Evolutionary conservation across 176 grass and related monocot species (phyloP), one percentile per base, ranked within the genome.

Genomic region (Olyra latifolia): DNA sequence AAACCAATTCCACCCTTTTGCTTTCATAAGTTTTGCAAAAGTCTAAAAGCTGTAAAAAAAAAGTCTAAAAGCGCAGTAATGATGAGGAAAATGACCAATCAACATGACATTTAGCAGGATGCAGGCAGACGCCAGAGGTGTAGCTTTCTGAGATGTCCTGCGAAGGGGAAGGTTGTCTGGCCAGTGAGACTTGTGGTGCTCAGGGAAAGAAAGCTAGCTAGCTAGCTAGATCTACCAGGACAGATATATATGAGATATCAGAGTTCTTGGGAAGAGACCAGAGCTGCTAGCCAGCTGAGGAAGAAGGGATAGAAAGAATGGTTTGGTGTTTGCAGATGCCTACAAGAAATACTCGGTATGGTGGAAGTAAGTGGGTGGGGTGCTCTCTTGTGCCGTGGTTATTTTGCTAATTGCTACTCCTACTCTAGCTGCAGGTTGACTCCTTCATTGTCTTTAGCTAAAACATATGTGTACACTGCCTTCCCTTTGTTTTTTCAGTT

Each of bases 221-320:
- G 4, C 32, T 35, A 35, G 75, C 58, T 49, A 77, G 75, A 77
- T 77, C 75, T 77, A 15, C 16, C 24, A 62, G 47, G 42, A 22
- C 58, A 61, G 12, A 53, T 10, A 75, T 17, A 48, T 62, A 48
- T 35, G 29, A 22, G 27, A 35, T 2, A 35, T 35, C 32, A 35
- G 32, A 35, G 32, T 35, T 35, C 25, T 11, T 48, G 41, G 74
- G 38, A 61, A 62, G 24, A 77, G 75, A 16, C 10, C 75, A 62
- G 25, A n/a, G 23, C 8, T 8, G 53, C 52, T 54, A n/a, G 42
- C 6, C 48, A 63, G 17, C 17, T 77, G 75, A 77, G 58, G 58
- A 63, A 63, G 75, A 62, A 77, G 43, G 75, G 17, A 77, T 48
- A 48, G n/a, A 77, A 49, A 63, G 43, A 63, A 64, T 77, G 58